Percentiles rank a stretch among this genome's conserved stretches.
These are phyloP conservation scores for Alternaria postmessia DNA, from an alignment of 2,329 filamentous ascomycete species.

Conservation along the genomic window DNA sequence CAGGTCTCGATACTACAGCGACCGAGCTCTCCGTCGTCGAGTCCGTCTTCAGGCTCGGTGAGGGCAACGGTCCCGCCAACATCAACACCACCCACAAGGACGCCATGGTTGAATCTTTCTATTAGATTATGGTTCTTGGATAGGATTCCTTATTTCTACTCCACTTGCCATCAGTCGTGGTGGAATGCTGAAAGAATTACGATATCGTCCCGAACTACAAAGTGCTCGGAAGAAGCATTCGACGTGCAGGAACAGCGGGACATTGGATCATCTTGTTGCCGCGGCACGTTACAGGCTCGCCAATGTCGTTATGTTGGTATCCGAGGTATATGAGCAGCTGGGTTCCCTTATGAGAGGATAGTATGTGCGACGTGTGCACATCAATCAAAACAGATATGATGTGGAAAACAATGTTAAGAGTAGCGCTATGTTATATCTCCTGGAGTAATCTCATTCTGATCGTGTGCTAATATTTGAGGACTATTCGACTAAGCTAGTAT, in stretches of 20 bases:
- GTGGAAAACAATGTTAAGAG: background rate
- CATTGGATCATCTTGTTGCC: background rate
- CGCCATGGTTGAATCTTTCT: constrained; percentile 98
- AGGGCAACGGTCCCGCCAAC: constrained; percentile 77
- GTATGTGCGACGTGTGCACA: background rate
- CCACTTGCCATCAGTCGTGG: background rate
- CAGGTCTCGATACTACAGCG: constrained; percentile 90
- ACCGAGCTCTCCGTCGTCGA: constrained; percentile 97
- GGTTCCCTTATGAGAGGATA: background rate
- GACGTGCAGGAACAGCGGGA: background rate
- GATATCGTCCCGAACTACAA: background rate
- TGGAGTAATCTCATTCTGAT: background rate
- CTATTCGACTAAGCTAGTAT: background rate
- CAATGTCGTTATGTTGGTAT: background rate
- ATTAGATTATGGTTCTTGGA: constrained; percentile 63
- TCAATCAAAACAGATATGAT: constrained; percentile 1
- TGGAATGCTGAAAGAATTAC: background rate
- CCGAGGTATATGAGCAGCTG: background rate
- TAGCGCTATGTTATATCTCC: background rate
- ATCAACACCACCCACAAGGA: constrained; percentile 92
- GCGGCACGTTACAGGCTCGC: background rate
- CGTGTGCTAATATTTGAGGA: background rate
- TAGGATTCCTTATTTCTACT: background rate
- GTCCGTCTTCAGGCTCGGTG: constrained; percentile 92
- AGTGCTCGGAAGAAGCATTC: background rate